phyloP scores from a whole-genome alignment of 2,329 filamentous ascomycete species.

The Xylariales sp. region DNA sequence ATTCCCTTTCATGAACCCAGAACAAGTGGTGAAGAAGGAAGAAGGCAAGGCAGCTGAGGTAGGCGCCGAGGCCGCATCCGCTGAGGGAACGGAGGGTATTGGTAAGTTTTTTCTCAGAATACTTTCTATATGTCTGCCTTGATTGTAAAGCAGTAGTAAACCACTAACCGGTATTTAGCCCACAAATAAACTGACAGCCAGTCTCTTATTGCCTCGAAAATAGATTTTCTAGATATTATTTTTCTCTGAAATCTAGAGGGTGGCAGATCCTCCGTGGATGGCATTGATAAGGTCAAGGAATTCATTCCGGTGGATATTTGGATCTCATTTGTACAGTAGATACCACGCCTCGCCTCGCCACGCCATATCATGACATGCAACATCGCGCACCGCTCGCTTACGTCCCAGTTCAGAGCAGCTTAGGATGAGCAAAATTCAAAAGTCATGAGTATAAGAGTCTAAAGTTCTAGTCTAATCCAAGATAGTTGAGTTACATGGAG shows the following conservation, averaged over 20 bases:
- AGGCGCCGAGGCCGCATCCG: conserved; percentile 4
- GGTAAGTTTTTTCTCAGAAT: not conserved
- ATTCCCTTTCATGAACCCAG: conserved; percentile 4
- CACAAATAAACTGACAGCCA: conserved; percentile 1
- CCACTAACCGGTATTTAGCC: not conserved
- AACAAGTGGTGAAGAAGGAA: conserved; percentile 9
- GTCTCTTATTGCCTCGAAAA: too few relatives aligned
- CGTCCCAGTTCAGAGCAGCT: conserved; percentile 3
- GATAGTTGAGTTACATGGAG: too few relatives aligned
- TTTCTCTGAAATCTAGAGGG: not conserved
- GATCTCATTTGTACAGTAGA: conserved; percentile 2
- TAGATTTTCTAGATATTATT: not conserved
- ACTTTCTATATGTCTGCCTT: not conserved
- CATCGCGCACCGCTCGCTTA: too few relatives aligned
- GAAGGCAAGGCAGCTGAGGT: conserved; percentile 3
- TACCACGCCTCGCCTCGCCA: not conserved
- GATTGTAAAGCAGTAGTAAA: not conserved
- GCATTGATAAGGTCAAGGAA: too few relatives aligned
- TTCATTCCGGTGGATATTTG: too few relatives aligned
- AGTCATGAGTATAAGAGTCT: too few relatives aligned
- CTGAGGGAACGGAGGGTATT: conserved; percentile 4
- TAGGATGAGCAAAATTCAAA: too few relatives aligned
- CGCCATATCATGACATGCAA: conserved; percentile 1
- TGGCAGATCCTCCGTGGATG: too few relatives aligned
- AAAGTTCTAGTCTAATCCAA: too few relatives aligned